These are phyloP conservation scores for Tulasnella sp. DNA, from an alignment of 768 basidiomycete genomes.

Conservation along the genomic window DNA sequence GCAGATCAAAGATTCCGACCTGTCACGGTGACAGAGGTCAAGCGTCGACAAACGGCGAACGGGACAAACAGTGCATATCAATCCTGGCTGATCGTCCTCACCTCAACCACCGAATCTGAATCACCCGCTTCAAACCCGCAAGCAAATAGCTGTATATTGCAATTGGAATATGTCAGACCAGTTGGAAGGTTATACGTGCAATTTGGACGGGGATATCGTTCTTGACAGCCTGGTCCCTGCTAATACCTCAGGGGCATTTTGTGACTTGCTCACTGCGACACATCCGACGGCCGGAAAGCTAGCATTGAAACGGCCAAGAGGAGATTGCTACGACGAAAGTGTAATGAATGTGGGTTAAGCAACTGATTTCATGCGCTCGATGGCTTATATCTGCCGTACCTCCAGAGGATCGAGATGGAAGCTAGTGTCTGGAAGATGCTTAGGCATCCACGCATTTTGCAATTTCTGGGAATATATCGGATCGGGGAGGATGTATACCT, in stretches of 20 bases:
- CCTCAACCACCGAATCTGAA: no score
- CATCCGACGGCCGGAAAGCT: not conserved
- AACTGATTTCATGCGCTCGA: not conserved
- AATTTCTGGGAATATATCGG: not conserved
- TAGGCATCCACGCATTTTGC: not conserved
- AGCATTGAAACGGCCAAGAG: not conserved
- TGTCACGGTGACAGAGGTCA: no score
- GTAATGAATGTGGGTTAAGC: not conserved
- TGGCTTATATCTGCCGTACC: not conserved
- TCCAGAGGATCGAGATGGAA: not conserved
- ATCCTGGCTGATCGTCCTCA: not conserved
- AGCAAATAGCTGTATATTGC: no score
- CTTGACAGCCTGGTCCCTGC: not conserved
- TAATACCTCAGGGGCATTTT: not conserved
- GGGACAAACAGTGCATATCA: not conserved
- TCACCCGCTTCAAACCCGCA: no score
- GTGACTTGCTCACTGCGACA: not conserved
- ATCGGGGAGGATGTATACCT: not conserved
- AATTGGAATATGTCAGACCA: not conserved
- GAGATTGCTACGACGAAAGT: not conserved
- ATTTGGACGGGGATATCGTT: not conserved
- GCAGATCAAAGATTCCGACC: no score
- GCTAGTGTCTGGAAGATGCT: not conserved
- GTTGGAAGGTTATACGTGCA: not conserved
- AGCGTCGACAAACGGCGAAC: not conserved